Conservation (phyloP, 2,329 filamentous ascomycete species). For the Sporothrix humicola region DNA sequence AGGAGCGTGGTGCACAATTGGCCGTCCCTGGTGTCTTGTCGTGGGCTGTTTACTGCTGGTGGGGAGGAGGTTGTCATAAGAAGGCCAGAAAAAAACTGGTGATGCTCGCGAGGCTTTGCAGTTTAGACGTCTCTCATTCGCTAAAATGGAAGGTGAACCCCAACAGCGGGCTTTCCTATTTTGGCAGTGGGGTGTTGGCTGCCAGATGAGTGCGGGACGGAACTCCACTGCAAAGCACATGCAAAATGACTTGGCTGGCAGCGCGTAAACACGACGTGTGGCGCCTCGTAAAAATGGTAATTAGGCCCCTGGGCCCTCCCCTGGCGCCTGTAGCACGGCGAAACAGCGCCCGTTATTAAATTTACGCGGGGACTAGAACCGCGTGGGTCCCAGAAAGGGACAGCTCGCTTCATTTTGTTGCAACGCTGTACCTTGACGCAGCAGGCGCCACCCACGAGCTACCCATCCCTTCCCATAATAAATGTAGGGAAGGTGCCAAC, state of each 20-base stretch:
- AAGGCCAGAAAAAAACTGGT: background rate
- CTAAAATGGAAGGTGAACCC: background rate
- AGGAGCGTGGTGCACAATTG: background rate
- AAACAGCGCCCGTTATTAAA: background rate
- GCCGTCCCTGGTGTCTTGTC: background rate
- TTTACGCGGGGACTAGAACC: background rate
- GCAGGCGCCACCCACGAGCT: slow-evolving; percentile 13
- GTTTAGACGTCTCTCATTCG: slow-evolving; percentile 10
- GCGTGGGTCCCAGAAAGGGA: slow-evolving; percentile 26
- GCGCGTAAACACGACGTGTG: background rate
- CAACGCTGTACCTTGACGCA: slow-evolving; percentile 6
- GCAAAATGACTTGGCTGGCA: slow-evolving; percentile 10
- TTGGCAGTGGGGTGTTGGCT: background rate
- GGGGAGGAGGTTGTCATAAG: background rate
- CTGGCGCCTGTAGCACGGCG: background rate
- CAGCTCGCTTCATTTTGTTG: slow-evolving; percentile 22
- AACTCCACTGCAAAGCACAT: slow-evolving; percentile 3
- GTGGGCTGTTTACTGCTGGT: background rate
- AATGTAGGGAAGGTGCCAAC: background rate
- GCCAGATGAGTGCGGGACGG: background rate
- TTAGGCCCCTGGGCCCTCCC: background rate
- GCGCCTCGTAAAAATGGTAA: too few species aligned
- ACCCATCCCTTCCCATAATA: background rate
- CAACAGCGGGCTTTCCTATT: background rate
- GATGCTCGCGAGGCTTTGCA: slow-evolving; percentile 11